phyloP scores from a whole-genome alignment of 2,329 filamentous ascomycete genomes.

The Alternaria alternata region DNA sequence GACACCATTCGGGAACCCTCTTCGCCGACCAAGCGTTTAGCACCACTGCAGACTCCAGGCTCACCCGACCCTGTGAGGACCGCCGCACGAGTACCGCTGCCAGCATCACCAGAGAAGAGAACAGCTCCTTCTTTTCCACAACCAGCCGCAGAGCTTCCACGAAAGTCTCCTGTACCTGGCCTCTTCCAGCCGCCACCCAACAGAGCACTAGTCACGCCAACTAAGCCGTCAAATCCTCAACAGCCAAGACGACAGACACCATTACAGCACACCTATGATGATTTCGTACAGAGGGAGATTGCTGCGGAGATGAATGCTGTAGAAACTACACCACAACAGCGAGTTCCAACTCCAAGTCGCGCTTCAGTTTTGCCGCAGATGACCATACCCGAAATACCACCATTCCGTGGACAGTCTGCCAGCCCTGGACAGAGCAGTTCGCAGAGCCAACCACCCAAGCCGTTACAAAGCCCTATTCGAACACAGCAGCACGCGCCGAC shows the following conservation, averaged over 20 bases:
- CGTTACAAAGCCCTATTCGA: constrained; percentile 31
- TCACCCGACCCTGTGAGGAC: constrained; percentile 53
- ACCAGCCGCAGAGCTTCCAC: constrained; percentile 35
- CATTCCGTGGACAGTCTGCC: constrained; percentile 38
- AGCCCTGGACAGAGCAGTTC: constrained; percentile 19
- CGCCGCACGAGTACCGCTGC: constrained; percentile 56
- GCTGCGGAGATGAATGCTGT: constrained; percentile 52
- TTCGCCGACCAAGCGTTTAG: constrained; percentile 54
- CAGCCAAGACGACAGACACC: constrained; percentile 45
- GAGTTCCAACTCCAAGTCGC: constrained; percentile 43
- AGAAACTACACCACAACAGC: constrained; percentile 46
- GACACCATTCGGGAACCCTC: constrained; percentile 49
- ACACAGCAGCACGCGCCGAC: constrained; percentile 20
- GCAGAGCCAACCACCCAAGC: constrained; percentile 28
- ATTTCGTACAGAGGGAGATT: constrained; percentile 59
- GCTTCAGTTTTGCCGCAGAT: constrained; percentile 43
- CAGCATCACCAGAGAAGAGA: constrained; percentile 56
- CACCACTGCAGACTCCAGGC: constrained; percentile 39
- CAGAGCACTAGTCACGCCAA: constrained; percentile 40
- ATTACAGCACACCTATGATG: constrained; percentile 51
- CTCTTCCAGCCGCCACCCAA: constrained; percentile 43
- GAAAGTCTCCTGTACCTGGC: constrained; percentile 44
- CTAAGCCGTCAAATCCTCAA: constrained; percentile 45
- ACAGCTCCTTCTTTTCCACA: constrained; percentile 42
- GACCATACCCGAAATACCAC: constrained; percentile 47